Base-by-base conservation (phyloP, 2,329 filamentous ascomycete species). In the Triangularia setosa region DNA sequence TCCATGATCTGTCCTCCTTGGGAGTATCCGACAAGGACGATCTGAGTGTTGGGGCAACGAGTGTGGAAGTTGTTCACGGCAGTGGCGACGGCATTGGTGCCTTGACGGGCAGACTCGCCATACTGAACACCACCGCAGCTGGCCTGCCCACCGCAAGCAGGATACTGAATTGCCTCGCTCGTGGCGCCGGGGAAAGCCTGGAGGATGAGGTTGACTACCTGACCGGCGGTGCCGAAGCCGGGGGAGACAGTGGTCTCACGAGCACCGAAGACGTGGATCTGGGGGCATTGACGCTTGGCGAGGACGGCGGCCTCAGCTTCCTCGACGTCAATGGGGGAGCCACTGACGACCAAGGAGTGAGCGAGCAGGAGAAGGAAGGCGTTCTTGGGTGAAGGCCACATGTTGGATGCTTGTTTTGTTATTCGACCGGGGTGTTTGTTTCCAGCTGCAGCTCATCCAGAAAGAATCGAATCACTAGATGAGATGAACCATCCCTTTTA, bases 1-100 rank as follows among this genome's bases (percentile, higher is more conserved):
- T 88, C 85, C 73, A 86, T 82, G 69, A 88, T 88, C 75, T 88
- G 83, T 52, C 82, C 84, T 55, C 86, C 86, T 81, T 87, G 62
- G 1, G 84, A 87, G 74, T 88, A 89, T 3, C 87, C 86, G 21
- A 88, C 80, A 9, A 88, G 73, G 1, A 88, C 83, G 25, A 89
- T 78, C 72, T 87, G 77, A 4, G 84, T 83, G 63, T 77, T 72
- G 0, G 87, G 86, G 69, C 86, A 89, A 62, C 78, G 75, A 27
- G 78, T 73, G 71, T 87, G 82, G 72, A 84, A 87, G 27, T 76
- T 74, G 56, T 85, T 90, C 1, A 90, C 85, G 7, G 84, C 85
- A 40, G 76, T 81, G 1, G 84, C 82, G 3, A 87, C 86, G 11
- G 87, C 86, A 7, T 77, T 71, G 4, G 84, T 86, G 44, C 87